Evolutionary conservation across 1,284 basidiomycete genomes (phyloP), one percentile per base, ranked within the genome.

Genomic region (Microbotryomycetes sp.): DNA sequence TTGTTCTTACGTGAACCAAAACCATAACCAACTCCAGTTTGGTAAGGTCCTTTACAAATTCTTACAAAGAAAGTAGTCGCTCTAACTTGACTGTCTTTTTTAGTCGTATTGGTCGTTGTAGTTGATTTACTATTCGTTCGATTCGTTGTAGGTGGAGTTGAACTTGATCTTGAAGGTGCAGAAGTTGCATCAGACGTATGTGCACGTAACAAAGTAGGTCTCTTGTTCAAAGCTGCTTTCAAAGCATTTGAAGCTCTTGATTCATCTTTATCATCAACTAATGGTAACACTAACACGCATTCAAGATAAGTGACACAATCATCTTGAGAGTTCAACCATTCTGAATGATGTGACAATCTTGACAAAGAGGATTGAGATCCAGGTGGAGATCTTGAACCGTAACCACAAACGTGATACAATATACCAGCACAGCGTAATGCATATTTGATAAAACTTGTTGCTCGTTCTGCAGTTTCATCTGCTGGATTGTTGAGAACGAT

Each of bases 341-440:
- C 36, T 42, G 36, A 19, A 9, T 19, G 12, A 42, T 19, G 36
- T 12, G 36, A 9, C 12, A 42, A 19, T 19, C 12, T 12, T 12
- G 36, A 19, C 36, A 42, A 42, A 9, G 36, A 42, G 12, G 36
- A 9, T 9, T 42, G 36, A 19, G 36, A 42, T 12, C 36, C 36
- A 42, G 9, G 23, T 42, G 36, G 12, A 9, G 36, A 42, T 9
- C 36, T 9, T 9, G 19, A 19, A 42, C 19, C 36, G 28, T 63
- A 52, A n/a, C 59, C 61, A 5, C 76, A 58, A 15, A 74, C 74
- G 68, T 82, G 80, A 67, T 81, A 81, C 28, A 81, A 70, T 58
- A 81, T 80, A 1, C 81, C 80, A 0, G 77, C 74, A 23, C 77
- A 81, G 15, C 81, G 78, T 7, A 82, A 70, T 29, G 80, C 78